Percentiles rank a stretch among this genome's conserved stretches.
Conservation (phyloP, 768 basidiomycete species). For the Lepiota subincarnata region DNA sequence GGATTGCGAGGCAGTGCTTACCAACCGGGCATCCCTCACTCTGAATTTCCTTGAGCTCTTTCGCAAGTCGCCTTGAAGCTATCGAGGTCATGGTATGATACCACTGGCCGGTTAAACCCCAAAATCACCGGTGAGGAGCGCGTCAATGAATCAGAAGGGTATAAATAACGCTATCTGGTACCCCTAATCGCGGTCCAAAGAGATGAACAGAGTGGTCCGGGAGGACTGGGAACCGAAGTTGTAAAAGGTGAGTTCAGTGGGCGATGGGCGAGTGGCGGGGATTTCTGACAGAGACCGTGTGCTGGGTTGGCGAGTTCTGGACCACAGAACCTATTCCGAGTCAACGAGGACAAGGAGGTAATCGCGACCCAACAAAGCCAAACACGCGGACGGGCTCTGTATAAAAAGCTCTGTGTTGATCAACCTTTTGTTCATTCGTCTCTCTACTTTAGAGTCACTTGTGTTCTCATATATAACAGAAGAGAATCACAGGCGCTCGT, state of each 20-base stretch:
- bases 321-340: no score
- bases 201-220: neutral
- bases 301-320: no score
- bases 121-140: neutral
- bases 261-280: neutral
- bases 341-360: neutral
- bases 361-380: constrained; percentile 30
- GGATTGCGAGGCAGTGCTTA: constrained; percentile 21
- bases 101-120: neutral
- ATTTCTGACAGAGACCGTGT: no score
- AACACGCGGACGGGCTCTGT: constrained; percentile 25
- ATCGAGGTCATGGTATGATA: constrained; percentile 54
- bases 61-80: constrained; percentile 59
- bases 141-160: neutral
- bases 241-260: neutral
- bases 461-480: constrained; percentile 34
- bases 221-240: neutral
- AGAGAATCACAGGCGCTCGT: constrained; percentile 64
- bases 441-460: constrained; percentile 75
- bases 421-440: constrained; percentile 27
- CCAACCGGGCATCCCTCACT: constrained; percentile 65
- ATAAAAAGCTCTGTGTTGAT: constrained; percentile 22
- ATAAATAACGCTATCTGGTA: neutral
- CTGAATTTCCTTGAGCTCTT: constrained; percentile 68
- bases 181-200: neutral